Percentiles rank a stretch among this genome's conserved stretches.
Conservation (phyloP, 805 yeast genomes). For the Teunomyces pallodes region DNA sequence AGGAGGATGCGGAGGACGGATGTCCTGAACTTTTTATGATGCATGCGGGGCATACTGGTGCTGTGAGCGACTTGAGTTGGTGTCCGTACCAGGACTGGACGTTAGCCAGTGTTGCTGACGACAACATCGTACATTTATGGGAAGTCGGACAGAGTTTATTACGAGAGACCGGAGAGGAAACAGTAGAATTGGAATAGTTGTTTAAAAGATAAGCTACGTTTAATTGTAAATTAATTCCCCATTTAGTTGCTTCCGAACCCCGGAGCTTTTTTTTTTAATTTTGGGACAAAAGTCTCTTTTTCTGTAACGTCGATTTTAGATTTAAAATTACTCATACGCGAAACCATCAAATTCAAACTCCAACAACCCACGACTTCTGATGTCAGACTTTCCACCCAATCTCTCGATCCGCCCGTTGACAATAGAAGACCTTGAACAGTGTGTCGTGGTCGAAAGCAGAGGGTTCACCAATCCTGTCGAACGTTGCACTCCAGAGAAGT, state of each 20-base stretch:
- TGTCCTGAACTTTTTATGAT: slow-evolving; percentile 85
- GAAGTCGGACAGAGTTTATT: slow-evolving; percentile 38
- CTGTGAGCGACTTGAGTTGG: slow-evolving; percentile 70
- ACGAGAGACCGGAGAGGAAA: slow-evolving; percentile 12
- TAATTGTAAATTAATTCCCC: too few species aligned
- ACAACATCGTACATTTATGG: slow-evolving; percentile 61
- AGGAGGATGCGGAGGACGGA: slow-evolving; percentile 89
- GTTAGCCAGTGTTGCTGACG: slow-evolving; percentile 61
- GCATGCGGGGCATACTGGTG: slow-evolving; percentile 88
- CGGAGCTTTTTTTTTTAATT: too few species aligned
- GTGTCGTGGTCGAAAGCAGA: slow-evolving; percentile 55
- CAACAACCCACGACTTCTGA: slow-evolving; percentile 8
- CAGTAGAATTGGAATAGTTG: slow-evolving; percentile 22
- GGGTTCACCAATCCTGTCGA: slow-evolving; percentile 68
- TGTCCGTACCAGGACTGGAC: slow-evolving; percentile 76
- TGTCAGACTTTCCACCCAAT: slow-evolving; percentile 48
- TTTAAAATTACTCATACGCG: too few species aligned
- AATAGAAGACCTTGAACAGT: slow-evolving; percentile 67
- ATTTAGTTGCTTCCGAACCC: too few species aligned
- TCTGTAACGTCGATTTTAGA: too few species aligned
- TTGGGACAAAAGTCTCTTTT: too few species aligned
- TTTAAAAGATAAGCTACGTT: background rate
- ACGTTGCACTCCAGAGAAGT: slow-evolving; percentile 62
- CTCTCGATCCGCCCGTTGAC: slow-evolving; percentile 65
- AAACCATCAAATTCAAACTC: too few species aligned